Percentiles rank a stretch among this genome's conserved stretches.
These are phyloP conservation scores for Dactylis glomerata DNA, from an alignment of 176 grass and related monocot species.

Conservation along the genomic window DNA sequence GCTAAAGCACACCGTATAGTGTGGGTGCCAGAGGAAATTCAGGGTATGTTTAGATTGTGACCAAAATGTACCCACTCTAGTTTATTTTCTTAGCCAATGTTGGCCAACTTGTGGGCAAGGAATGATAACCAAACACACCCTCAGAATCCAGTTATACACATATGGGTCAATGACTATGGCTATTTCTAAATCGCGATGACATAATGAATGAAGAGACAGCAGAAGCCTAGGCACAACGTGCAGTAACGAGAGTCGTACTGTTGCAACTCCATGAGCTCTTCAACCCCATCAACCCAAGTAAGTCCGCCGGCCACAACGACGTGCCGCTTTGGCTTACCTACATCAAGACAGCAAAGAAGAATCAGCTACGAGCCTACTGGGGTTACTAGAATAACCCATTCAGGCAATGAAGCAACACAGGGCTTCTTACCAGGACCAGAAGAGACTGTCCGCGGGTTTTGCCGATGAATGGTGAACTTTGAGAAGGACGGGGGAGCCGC, in stretches of 20 bases:
- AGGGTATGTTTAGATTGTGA: too few species aligned
- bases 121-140: too few species aligned
- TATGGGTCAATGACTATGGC: not conserved
- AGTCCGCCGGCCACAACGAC: constrained; percentile 36
- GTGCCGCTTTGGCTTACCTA: constrained; percentile 42
- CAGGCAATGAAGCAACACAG: not conserved
- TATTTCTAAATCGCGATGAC: not conserved
- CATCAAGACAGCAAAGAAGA: constrained; percentile 1
- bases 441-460: not conserved
- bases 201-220: not conserved
- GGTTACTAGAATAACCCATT: not conserved
- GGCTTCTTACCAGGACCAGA: not conserved
- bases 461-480: not conserved
- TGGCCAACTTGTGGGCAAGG: too few species aligned
- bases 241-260: constrained; percentile 33
- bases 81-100: too few species aligned
- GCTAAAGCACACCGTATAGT: not conserved
- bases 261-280: constrained; percentile 33
- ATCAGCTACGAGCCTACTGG: not conserved
- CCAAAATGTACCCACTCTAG: too few species aligned
- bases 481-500: not conserved
- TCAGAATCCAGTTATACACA: not conserved
- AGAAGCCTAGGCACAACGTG: not conserved
- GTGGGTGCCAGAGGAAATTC: not conserved
- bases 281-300: constrained; percentile 45